Conservation (phyloP, 2,329 filamentous ascomycete genomes). For the Colletotrichum sp. region DNA sequence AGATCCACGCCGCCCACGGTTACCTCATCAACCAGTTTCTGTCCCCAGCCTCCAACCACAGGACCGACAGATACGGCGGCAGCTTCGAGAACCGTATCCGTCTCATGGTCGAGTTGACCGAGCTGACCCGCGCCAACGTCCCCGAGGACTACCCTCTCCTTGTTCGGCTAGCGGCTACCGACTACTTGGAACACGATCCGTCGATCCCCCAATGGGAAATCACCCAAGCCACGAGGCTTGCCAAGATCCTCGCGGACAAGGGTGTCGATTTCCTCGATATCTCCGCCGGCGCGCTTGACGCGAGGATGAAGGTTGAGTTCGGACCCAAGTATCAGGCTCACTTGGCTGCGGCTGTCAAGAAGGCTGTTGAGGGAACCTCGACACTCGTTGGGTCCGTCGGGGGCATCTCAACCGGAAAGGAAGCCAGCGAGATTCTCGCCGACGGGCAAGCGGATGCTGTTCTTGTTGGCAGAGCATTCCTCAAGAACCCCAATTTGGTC, state of each 20-base stretch:
- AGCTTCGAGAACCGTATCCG: constrained; percentile 48
- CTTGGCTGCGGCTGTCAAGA: constrained; percentile 70
- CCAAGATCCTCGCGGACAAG: constrained; percentile 62
- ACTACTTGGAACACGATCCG: constrained; percentile 70
- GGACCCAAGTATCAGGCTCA: constrained; percentile 73
- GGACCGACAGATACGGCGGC: constrained; percentile 53
- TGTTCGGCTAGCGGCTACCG: constrained; percentile 71
- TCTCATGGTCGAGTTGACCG: constrained; percentile 50
- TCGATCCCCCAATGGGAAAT: constrained; percentile 67
- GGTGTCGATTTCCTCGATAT: constrained; percentile 79
- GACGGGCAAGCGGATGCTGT: constrained; percentile 50
- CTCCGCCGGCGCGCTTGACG: constrained; percentile 68
- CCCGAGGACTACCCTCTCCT: constrained; percentile 72
- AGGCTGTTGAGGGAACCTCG: constrained; percentile 65
- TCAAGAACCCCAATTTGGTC: constrained; percentile 60
- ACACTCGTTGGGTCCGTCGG: constrained; percentile 48
- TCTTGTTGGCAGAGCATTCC: constrained; percentile 55
- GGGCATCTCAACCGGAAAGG: constrained; percentile 43
- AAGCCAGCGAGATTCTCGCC: constrained; percentile 51
- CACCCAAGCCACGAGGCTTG: constrained; percentile 66
- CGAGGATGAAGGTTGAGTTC: constrained; percentile 59
- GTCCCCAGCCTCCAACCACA: constrained; percentile 46
- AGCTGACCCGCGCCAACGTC: constrained; percentile 64
- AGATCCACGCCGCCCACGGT: constrained; percentile 49
- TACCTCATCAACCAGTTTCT: constrained; percentile 54